Evolutionary conservation across 345 rosid species (phyloP), one percentile per base, ranked within the genome.

Genomic region (Lepidium aucheri): DNA sequence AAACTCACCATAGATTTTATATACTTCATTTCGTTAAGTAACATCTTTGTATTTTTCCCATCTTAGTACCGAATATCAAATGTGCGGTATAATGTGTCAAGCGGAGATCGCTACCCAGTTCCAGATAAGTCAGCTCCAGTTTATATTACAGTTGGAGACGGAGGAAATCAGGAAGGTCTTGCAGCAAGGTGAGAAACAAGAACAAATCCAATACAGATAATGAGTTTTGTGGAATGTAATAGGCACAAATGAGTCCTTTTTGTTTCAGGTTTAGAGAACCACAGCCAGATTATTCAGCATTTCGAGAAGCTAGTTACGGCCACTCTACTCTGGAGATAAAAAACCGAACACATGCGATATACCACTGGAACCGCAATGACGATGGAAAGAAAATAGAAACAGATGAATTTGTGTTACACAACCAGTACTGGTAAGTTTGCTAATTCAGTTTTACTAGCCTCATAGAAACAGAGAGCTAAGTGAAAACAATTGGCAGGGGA

Each of bases 161-260:
- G 98, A 22, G 98, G 98, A 71, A 93, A 93, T 74, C 91, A 85
- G 79, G 97, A 84, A 81, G 97, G 96, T 73, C 85, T 93, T 43
- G 94, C 95, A 3, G 80, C 68, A 77, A 82, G 78, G 98, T 90
- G 54, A 85, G 42, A 56, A 3, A 41, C 20, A 50, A 49, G 16
- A 57, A n/a, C 33, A 46, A 5, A 43, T 53, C 22, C 30, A 16
- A 26, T 35, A 44, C 4, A 7, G 26, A 40, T 57, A 28, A 28
- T 50, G 16, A 49, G 12, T 39, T 6, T 14, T 69, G 54, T 69
- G 54, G 32, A 52, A 36, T 22, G 8, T 69, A 26, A 49, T 50
- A 9, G 40, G 43, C 20, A 49, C 43, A 44, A 18, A n/a, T n/a
- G n/a, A n/a, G 22, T 4, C 28, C 3, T 62, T 60, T 60, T 14